Evolutionary conservation across 2,329 filamentous ascomycete species (phyloP), one percentile per base, ranked within the genome.

Genomic region (Fusarium sp.): DNA sequence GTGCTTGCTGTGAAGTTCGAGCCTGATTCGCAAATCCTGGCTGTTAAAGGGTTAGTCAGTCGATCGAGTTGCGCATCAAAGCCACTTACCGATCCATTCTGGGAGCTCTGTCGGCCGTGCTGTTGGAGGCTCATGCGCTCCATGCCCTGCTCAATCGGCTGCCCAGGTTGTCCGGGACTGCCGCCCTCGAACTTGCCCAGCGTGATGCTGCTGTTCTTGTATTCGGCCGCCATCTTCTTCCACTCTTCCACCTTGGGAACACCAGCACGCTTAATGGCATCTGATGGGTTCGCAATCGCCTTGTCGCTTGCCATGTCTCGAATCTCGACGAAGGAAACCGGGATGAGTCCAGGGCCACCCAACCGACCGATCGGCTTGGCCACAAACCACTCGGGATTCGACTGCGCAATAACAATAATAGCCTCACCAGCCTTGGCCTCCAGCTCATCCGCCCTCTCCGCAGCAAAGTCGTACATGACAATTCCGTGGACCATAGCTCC

Each of bases 151-250:
- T 93, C 92, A 78, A 96, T 85, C 14, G 88, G 86, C 68, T 84
- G 83, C 22, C 76, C 78, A 45, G 83, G 82, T 65, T 83, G 82
- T 6, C 80, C 79, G 22, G 78, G 70, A 10, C 80, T 81, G 65
- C 90, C 87, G 68, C 85, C 87, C 78, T 96, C 94, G 76, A 97
- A 96, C 84, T 96, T 97, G 76, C 97, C 97, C 47, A 99, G 86
- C 0, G 95, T 96, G 81, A 99, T 98, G 84, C 97, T 98, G 82
- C 95, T 98, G 82, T 98, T 98, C 87, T 99, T 99, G 85, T 99
- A 99, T 74, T 98, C 96, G 65, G 96, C 96, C 1, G 97, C 95
- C 95, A 98, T 98, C 85, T 97, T 97, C 87, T 99, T 99, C 97
- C 97, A 99, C 79, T 99, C 97, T 81, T 99, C 97, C 4, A 99